Base-by-base conservation (phyloP, 768 basidiomycete species). In the Peribolospora kevripleyi region DNA sequence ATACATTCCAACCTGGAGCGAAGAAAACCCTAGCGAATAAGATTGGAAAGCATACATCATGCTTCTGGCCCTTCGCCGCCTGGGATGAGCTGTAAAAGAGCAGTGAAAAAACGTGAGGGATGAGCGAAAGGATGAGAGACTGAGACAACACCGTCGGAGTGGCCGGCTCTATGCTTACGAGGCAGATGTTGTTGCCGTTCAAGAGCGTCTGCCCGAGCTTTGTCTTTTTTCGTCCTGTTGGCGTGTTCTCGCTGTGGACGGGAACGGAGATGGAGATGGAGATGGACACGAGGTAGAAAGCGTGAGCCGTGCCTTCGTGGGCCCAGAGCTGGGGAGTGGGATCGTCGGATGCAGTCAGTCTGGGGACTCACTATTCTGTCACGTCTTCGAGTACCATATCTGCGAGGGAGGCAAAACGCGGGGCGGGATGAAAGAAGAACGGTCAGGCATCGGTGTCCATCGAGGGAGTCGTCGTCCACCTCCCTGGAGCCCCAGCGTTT, bases 361-460 rank as follows among this genome's bases (percentile, higher is more conserved):
- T 25, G 25, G 25, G 25, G 36, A 72, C 85, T 60, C 57, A 95
- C 91, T 81, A 93, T 71, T 98, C 91, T 5, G 78, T 90, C 6
- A 97, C 91, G 61, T 98, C 88, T 65, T 97, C 86, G 53, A 98
- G 69, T 5, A 90, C 86, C 81, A 90, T 85, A 65, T 87, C 84
- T 87, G 14, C 11, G 53, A 13, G 7, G 43, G 43, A 7, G 41
- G 14, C n/a, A 50, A 42, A 50, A 11, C 39, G 40, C 48, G n/a
- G 10, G 43, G 40, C 14, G 42, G n/a, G 54, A 14, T 50, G n/a
- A 50, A 50, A n/a, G 11, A 45, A 50, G 7, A 36, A 9, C 8
- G 13, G 25, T 25, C 25, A 25, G 25, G 25, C 25, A 25, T 25
- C 25, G 25, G 25, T 25, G 25, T 1, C 25, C 25, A 25, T 25